These are phyloP conservation scores for Vitis hybrid DNA, from an alignment of 177 flowering plant species.

Conservation along the genomic window DNA sequence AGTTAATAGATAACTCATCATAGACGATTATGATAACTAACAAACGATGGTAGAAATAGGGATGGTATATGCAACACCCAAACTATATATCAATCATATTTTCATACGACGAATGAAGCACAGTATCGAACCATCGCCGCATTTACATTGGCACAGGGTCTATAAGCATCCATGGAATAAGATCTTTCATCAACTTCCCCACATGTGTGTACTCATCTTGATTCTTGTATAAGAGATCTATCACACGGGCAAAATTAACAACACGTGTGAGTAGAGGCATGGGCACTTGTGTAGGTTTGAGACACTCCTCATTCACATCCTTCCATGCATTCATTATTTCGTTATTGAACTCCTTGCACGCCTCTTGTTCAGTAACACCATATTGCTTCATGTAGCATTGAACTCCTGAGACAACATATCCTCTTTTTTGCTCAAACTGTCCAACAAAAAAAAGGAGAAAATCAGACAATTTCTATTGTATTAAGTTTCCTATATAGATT, in stretches of 20 bases:
- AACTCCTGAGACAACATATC: constrained; percentile 20
- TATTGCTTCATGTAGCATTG: constrained; percentile 22
- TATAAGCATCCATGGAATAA: neutral
- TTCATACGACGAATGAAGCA: no score
- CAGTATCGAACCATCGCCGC: no score
- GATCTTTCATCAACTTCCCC: constrained; percentile 11
- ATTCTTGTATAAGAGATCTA: constrained; percentile 16
- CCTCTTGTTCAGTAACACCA: constrained; percentile 20
- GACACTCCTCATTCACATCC: constrained; percentile 20
- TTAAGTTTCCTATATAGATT: no score
- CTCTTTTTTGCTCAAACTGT: constrained; percentile 1
- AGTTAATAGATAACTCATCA: no score
- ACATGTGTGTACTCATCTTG: constrained; percentile 25
- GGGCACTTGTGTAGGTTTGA: constrained; percentile 1
- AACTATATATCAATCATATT: no score
- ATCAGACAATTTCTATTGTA: no score
- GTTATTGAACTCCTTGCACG: neutral
- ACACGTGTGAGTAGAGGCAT: constrained; percentile 7
- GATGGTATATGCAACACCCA: no score
- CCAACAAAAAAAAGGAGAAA: no score
- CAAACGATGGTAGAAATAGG: no score
- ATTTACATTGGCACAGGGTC: no score
- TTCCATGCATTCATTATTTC: constrained; percentile 22
- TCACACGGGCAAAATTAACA: constrained; percentile 16
- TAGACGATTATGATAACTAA: no score